These are phyloP conservation scores for Sanghuangporus weigelae DNA, from an alignment of 1,284 basidiomycete species.

Conservation along the genomic window DNA sequence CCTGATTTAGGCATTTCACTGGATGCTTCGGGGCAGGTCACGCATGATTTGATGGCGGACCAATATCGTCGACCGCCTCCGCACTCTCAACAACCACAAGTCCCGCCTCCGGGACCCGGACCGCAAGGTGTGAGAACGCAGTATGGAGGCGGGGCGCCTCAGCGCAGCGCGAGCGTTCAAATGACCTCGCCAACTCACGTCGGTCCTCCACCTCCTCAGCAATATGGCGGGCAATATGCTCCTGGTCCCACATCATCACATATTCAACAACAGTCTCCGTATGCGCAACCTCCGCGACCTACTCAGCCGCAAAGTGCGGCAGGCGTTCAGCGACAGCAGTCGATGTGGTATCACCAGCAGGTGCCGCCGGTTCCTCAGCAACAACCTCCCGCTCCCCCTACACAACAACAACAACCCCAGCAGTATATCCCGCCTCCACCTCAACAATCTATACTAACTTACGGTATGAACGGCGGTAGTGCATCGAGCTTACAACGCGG, in stretches of 20 bases:
- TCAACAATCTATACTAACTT: constrained; percentile 26
- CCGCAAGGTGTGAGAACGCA: neutral
- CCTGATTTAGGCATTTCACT: constrained; percentile 67
- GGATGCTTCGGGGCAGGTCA: constrained; percentile 72
- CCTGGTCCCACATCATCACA: constrained; percentile 2
- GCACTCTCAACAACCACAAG: constrained; percentile 23
- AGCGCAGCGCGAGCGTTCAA: constrained; percentile 12
- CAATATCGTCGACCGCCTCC: constrained; percentile 33
- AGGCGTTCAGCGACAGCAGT: constrained; percentile 8
- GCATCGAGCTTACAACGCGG: constrained; percentile 16
- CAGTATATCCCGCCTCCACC: constrained; percentile 20
- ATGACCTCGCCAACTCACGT: constrained; percentile 6
- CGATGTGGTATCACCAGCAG: constrained; percentile 19
- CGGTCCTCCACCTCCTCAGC: constrained; percentile 5
- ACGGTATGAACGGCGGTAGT: constrained; percentile 19
- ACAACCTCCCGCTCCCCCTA: constrained; percentile 24
- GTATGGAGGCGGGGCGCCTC: neutral
- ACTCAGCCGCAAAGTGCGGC: neutral
- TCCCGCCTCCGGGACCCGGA: neutral
- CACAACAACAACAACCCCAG: constrained; percentile 27
- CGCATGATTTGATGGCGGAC: constrained; percentile 76
- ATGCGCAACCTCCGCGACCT: constrained; percentile 14
- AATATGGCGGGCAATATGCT: constrained; percentile 6
- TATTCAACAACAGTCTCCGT: constrained; percentile 1
- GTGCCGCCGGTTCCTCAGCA: constrained; percentile 21